Evolutionary conservation across 139 green algal species (phyloP), one percentile per base, ranked within the genome.

Genomic region (Coelastrella sp.): DNA sequence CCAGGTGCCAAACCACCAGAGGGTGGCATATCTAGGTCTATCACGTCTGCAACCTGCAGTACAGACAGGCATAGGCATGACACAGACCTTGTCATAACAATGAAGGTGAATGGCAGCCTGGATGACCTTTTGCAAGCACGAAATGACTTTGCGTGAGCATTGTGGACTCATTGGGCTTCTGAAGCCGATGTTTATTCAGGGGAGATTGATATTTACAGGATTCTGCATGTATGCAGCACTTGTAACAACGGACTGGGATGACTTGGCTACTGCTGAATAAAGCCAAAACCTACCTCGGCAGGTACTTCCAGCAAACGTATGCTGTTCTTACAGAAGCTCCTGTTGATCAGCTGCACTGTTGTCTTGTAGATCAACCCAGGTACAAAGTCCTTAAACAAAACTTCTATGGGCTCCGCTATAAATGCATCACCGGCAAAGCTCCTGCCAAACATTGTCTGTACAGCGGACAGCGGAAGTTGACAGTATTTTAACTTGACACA

Each of bases 321-420:
- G 89, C 66, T 92, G 89, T 92, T 93, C 66, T 91, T 92, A 38
- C 79, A 80, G 48, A 91, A 93, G 2, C 87, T 91, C 3, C 89
- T 80, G 84, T 95, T 95, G 37, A 92, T 94, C 66, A 95, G 86
- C 72, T 79, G 69, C 43, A 95, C 50, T 25, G 74, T 81, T 0
- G 81, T 45, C 13, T 53, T 89, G 60, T 92, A 91, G 11, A 75
- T 90, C 21, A 81, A 68, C 17, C 91, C 92, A 48, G 91, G 66
- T 30, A 89, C 86, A 79, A 89, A 91, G 83, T 93, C 90, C 43
- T 89, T 89, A 89, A 95, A 95, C 53, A 89, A 53, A 27, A 92
- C 78, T 50, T 89, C 69, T 3, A 75, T 9, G 2, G 92, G 92
- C 11, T 88, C 89, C 27, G 90, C 60, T 34, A 93, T 89, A 83